Evolutionary conservation across 192 early-diverging fungal genomes (phyloP), one percentile per base, ranked within the genome.

Genomic region (Coemansia sp.): DNA sequence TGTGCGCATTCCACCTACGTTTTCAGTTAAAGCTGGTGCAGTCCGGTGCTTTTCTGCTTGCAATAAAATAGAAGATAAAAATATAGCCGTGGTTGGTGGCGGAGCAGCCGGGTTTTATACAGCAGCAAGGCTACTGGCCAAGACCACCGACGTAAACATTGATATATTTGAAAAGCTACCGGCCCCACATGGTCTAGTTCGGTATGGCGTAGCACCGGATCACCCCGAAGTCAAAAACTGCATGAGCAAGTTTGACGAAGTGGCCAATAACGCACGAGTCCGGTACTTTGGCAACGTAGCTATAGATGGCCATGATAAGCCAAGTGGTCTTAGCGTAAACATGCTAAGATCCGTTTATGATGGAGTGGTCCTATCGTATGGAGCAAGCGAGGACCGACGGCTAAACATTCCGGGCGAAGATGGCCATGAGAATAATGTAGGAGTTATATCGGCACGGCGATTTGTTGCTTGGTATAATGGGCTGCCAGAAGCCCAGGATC

Each of bases 401-500:
- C 75, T 98, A 43, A 82, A 81, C 8, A 82, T 94, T 3, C 71
- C 83, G 0, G 80, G 82, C 28, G 92, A 96, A 51, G 69, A 89
- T 44, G 64, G 70, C 0, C 0, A 15, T 5, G 55, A 19, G 2
- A 36, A 33, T n/a, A 13, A 28, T 0, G 3, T 62, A 16, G 88
- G 87, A 30, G 85, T 91, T 1, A 69, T 88, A 42, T 83, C 90
- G 6, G 91, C 93, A 4, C 71, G 92, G n/a, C 73, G 74, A 3
- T 90, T 98, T 79, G 95, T 98, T 4, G 87, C 86, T 18, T 98
- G 94, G 90, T 96, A 97, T 60, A 98, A 98, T 67, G 96, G 96
- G 0, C 55, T 86, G 15, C 91, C 91, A 0, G 83, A 82, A 12
- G 81, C 84, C 31, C 80, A 81, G 45, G 56, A 83, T 36, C 57